These are phyloP conservation scores for Pulveroboletus sp. DNA, from an alignment of 768 basidiomycete genomes.

Conservation along the genomic window DNA sequence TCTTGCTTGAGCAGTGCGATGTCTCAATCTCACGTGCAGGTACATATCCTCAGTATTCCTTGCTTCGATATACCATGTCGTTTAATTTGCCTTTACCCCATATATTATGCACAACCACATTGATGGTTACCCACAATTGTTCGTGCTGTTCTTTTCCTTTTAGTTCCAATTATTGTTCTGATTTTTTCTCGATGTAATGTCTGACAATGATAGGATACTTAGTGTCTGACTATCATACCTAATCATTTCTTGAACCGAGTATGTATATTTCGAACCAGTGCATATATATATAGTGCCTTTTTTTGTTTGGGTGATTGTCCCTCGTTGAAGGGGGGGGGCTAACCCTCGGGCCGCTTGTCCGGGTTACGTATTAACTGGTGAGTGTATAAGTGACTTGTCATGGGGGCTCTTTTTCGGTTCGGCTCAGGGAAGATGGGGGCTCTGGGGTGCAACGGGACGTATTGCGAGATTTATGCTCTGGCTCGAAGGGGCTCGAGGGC, in stretches of 20 bases:
- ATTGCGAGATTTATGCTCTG: too few species aligned
- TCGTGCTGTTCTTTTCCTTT: background rate
- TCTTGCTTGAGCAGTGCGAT: slow-evolving; percentile 6
- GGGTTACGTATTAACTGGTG: too few species aligned
- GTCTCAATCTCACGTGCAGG: slow-evolving; percentile 6
- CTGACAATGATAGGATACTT: slow-evolving; percentile 5
- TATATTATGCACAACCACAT: slow-evolving; percentile 22
- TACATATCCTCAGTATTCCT: slow-evolving; percentile 11
- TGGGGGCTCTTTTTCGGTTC: too few species aligned
- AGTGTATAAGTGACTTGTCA: too few species aligned
- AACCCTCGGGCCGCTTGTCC: too few species aligned
- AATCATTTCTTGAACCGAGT: slow-evolving; percentile 8
- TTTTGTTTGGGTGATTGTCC: too few species aligned
- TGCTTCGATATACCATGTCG: slow-evolving; percentile 20
- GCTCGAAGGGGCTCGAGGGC: too few species aligned
- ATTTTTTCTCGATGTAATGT: slow-evolving; percentile 7
- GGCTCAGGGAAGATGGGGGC: too few species aligned
- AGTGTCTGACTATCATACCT: slow-evolving; percentile 9
- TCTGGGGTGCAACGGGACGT: too few species aligned
- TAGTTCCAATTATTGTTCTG: background rate
- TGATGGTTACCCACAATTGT: slow-evolving; percentile 2
- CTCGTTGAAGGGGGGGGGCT: too few species aligned
- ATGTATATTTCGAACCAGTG: slow-evolving; percentile 2
- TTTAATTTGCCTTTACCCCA: slow-evolving; percentile 15
- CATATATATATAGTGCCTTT: too few species aligned